Conservation (phyloP, 1,284 basidiomycete genomes). For the Porogramme epimiltina region DNA sequence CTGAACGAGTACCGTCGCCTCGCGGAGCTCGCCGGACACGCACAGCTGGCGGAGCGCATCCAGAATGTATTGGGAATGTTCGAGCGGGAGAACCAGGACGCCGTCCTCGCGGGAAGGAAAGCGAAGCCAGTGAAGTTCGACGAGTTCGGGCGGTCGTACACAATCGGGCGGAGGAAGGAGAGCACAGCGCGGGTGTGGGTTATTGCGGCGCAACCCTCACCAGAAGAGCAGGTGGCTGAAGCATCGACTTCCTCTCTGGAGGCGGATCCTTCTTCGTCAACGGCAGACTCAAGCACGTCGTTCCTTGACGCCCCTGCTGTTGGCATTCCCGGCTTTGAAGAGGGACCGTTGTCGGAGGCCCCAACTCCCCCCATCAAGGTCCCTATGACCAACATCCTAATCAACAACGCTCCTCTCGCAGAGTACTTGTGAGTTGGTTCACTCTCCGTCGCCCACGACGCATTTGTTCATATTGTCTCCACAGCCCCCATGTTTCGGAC, state of each 20-base stretch:
- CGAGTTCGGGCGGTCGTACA: slow-evolving; percentile 78
- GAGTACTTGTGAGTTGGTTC: slow-evolving; percentile 67
- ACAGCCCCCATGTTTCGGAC: slow-evolving; percentile 62
- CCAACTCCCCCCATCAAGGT: slow-evolving; percentile 26
- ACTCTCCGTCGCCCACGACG: neutral
- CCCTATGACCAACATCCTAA: slow-evolving; percentile 52
- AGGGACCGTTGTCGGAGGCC: slow-evolving; percentile 13
- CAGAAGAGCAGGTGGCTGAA: slow-evolving; percentile 8
- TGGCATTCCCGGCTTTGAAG: slow-evolving; percentile 11
- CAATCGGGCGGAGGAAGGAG: slow-evolving; percentile 84
- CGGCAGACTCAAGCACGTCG: slow-evolving; percentile 4
- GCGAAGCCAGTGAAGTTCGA: slow-evolving; percentile 67
- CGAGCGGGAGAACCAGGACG: slow-evolving; percentile 62
- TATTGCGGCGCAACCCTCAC: slow-evolving; percentile 63
- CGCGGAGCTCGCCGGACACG: slow-evolving; percentile 62
- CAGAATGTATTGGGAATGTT: slow-evolving; percentile 61
- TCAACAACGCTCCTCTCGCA: slow-evolving; percentile 83
- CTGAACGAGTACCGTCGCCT: slow-evolving; percentile 75
- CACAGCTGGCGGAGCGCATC: slow-evolving; percentile 58
- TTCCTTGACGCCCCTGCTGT: neutral
- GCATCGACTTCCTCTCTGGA: neutral
- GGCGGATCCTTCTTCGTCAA: slow-evolving; percentile 4
- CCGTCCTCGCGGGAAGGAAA: slow-evolving; percentile 53
- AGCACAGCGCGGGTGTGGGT: slow-evolving; percentile 92
- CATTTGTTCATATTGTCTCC: neutral